Evolutionary conservation across 2,329 filamentous ascomycete species (phyloP).

Genomic region (Claviceps sp.): DNA sequence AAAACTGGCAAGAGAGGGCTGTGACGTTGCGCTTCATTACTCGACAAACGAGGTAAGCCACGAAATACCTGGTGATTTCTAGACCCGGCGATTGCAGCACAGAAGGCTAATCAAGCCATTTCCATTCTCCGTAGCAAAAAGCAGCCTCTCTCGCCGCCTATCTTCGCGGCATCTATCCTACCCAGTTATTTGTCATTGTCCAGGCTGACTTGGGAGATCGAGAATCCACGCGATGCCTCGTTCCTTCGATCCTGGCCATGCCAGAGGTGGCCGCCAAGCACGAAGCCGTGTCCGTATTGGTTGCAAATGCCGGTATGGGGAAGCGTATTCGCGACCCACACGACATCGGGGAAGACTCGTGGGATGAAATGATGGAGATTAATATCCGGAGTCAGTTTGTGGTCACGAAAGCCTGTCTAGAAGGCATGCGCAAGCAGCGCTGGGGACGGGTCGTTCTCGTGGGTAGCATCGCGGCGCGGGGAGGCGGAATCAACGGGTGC

Average conservation of each 20-base stretch:
- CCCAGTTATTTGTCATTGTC: conserved; percentile 2
- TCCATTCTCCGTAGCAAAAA: not conserved
- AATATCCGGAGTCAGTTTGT: conserved; percentile 6
- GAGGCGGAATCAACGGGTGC: conserved; percentile 5
- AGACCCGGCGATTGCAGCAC: not conserved
- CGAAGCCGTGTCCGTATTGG: conserved; percentile 2
- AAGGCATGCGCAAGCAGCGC: conserved; percentile 4
- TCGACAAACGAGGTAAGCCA: conserved; percentile 3
- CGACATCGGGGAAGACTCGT: conserved; percentile 2
- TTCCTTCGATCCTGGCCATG: not conserved
- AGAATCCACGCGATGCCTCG: conserved; percentile 4
- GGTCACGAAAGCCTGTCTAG: conserved; percentile 5
- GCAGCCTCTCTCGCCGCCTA: not conserved
- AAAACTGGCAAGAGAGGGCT: conserved; percentile 5
- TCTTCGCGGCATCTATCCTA: not conserved
- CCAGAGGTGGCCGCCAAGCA: conserved; percentile 1
- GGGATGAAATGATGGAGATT: conserved; percentile 7
- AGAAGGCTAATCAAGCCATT: not conserved
- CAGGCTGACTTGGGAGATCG: conserved; percentile 4
- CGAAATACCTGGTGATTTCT: too few relatives aligned
- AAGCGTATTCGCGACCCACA: conserved; percentile 4
- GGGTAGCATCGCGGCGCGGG: conserved; percentile 6
- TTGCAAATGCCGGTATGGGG: conserved; percentile 6
- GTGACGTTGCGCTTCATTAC: conserved; percentile 5
- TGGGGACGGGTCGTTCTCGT: conserved; percentile 6